Evolutionary conservation across 2,329 filamentous ascomycete species (phyloP).

Genomic region (Penicillium sp.): DNA sequence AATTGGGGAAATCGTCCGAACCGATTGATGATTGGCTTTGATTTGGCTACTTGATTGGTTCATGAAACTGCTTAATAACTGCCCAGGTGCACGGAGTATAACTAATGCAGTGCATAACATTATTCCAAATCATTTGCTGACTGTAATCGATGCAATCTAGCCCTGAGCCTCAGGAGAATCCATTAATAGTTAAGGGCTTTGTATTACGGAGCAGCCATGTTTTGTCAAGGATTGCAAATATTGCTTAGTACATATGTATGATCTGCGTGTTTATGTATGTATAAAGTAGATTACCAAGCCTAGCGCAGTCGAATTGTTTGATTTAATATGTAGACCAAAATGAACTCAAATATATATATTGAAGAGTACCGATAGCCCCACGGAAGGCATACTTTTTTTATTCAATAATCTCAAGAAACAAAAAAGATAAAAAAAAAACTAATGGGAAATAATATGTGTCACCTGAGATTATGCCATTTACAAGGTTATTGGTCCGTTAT

Average conservation of each 20-base stretch:
- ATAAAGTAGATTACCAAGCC: background rate
- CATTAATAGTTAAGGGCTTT: background rate
- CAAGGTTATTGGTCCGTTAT: too few relatives aligned
- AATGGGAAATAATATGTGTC: background rate
- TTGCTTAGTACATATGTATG: background rate
- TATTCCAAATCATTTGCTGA: background rate
- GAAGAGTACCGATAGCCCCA: background rate
- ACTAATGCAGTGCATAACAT: background rate
- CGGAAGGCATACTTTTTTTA: background rate
- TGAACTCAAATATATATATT: background rate
- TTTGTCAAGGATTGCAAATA: background rate
- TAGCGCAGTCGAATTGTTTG: too few relatives aligned
- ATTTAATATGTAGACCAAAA: background rate
- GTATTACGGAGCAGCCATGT: background rate
- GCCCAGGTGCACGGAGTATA: background rate
- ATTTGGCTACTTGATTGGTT: conserved; percentile 13
- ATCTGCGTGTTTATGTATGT: background rate
- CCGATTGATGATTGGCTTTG: conserved; percentile 5
- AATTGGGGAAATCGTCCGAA: conserved; percentile 6
- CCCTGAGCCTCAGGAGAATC: too few relatives aligned
- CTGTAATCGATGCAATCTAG: background rate
- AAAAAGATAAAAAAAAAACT: background rate
- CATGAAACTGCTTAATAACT: background rate
- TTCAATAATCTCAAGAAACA: background rate
- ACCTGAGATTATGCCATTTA: background rate